Evolutionary conservation across 176 grass and related monocot species (phyloP).

Genomic region (Phoenix dactylifera): DNA sequence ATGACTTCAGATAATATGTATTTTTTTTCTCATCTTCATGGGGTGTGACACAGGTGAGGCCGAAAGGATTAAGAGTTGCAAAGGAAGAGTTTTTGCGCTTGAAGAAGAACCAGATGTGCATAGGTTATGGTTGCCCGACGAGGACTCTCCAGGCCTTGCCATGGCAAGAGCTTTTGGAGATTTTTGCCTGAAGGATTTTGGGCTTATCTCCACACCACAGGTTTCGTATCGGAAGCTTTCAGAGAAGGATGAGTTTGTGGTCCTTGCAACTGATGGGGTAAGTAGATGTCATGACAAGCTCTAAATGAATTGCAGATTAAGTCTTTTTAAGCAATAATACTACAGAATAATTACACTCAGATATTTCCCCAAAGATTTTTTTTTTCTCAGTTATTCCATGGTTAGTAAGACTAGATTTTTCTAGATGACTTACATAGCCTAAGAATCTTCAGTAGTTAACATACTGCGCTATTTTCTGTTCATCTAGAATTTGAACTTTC

Average conservation of each 20-base stretch:
- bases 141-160: conserved; percentile 78
- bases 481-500: too few species aligned
- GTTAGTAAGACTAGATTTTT: too few species aligned
- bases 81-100: conserved; percentile 68
- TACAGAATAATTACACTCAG: too few species aligned
- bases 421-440: too few species aligned
- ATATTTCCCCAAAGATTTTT: too few species aligned
- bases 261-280: conserved; percentile 92
- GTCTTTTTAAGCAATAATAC: too few species aligned
- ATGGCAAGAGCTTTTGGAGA: conserved; percentile 92
- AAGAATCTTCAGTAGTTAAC: too few species aligned
- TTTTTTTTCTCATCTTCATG: background rate
- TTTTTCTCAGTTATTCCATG: too few species aligned
- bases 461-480: too few species aligned
- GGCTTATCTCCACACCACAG: conserved; percentile 69
- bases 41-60: conserved; percentile 39
- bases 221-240: conserved; percentile 55
- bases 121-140: conserved; percentile 74
- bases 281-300: background rate
- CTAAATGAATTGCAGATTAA: too few species aligned
- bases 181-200: conserved; percentile 76
- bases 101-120: conserved; percentile 63
- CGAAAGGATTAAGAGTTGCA: conserved; percentile 55
- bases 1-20: too few species aligned
- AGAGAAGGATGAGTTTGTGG: conserved; percentile 70